Conservation (phyloP, 108 stramenopile species). For the Phaeodactylum tricornutum region DNA sequence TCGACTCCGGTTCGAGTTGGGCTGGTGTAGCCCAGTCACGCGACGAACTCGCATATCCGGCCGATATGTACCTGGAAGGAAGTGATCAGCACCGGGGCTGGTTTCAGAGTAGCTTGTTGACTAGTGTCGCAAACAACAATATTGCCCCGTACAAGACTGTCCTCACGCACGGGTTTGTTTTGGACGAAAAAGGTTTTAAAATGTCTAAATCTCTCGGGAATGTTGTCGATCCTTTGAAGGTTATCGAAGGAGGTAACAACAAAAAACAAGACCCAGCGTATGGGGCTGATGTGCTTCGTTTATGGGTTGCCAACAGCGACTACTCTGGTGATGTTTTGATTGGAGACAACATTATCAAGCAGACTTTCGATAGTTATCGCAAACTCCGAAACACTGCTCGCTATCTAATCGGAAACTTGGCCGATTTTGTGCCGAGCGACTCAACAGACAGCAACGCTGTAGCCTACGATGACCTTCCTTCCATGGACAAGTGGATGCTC, state of each 20-base stretch:
- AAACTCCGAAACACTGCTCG: constrained; percentile 94
- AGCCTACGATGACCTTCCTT: constrained; percentile 77
- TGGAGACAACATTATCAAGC: constrained; percentile 87
- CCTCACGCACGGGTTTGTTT: constrained; percentile 96
- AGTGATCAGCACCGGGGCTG: constrained; percentile 98
- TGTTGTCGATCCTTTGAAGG: constrained; percentile 88
- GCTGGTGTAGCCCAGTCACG: constrained; percentile 82
- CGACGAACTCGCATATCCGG: constrained; percentile 81
- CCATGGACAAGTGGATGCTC: constrained; percentile 94
- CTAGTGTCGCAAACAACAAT: constrained; percentile 83
- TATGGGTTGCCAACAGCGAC: constrained; percentile 97
- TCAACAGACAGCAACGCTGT: constrained; percentile 38
- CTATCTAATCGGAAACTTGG: constrained; percentile 90
- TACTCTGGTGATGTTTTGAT: constrained; percentile 92
- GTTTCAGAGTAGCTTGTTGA: constrained; percentile 97
- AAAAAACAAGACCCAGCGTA: constrained; percentile 92
- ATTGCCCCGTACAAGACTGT: constrained; percentile 92
- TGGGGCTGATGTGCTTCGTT: constrained; percentile 95
- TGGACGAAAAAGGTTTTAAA: constrained; percentile 98
- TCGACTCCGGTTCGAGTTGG: constrained; percentile 98
- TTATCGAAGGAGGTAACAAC: constrained; percentile 95
- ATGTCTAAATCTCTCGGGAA: constrained; percentile 99
- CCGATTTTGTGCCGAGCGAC: constrained; percentile 77
- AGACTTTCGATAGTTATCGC: constrained; percentile 91
- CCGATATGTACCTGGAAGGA: constrained; percentile 88